phyloP scores from a whole-genome alignment of 1,139 yeast genomes.

The Candida gigantensis region DNA sequence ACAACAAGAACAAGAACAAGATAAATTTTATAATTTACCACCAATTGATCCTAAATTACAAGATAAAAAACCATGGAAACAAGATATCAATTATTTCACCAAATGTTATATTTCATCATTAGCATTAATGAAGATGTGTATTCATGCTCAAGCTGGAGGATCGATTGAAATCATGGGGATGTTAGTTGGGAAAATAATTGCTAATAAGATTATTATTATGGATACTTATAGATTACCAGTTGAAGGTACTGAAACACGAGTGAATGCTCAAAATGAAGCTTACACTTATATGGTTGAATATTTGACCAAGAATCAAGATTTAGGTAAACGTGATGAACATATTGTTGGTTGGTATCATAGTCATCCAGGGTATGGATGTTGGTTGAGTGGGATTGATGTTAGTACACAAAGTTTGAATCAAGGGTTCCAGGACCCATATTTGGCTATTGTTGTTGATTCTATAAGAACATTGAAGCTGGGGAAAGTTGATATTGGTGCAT shows the following conservation, averaged over 20 bases:
- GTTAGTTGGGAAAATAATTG: conserved; percentile 74
- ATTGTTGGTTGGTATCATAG: conserved; percentile 96
- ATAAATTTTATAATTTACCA: conserved; percentile 14
- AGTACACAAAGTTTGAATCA: conserved; percentile 86
- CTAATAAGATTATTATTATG: conserved; percentile 64
- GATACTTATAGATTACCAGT: conserved; percentile 90
- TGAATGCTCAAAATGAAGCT: conserved; percentile 91
- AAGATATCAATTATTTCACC: conserved; percentile 60
- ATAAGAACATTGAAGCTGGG: conserved; percentile 64
- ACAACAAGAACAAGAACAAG: conserved; percentile 1
- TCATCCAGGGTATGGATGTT: conserved; percentile 96
- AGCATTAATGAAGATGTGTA: conserved; percentile 77
- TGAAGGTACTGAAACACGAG: conserved; percentile 94
- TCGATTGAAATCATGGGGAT: conserved; percentile 95
- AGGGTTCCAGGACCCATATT: conserved; percentile 84
- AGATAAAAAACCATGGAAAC: conserved; percentile 42
- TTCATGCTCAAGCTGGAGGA: conserved; percentile 85
- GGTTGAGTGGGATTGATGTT: conserved; percentile 90
- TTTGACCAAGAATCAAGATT: conserved; percentile 56
- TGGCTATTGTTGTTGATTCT: conserved; percentile 89
- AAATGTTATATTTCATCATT: conserved; percentile 69
- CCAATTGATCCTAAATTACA: conserved; percentile 12
- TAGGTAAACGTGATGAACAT: conserved; percentile 35
- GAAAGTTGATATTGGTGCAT: conserved; percentile 86
- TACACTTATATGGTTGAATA: conserved; percentile 93